A percentile compares a stretch with the other conserved stretches of the same genome.
Evolutionary conservation across 176 grass and related monocot species (phyloP).

Genomic region (Oryza punctata): DNA sequence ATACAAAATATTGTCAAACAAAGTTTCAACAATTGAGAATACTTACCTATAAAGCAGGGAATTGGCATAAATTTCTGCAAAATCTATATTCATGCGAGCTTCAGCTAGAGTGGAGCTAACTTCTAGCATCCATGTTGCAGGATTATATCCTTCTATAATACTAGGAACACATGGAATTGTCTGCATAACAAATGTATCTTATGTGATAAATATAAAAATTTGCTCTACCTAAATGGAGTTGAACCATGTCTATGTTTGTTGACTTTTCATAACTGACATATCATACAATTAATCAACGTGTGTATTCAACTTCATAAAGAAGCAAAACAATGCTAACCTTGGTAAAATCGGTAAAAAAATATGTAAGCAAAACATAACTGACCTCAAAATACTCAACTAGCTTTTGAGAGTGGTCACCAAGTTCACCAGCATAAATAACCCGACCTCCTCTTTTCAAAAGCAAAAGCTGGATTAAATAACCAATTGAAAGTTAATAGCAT

Average conservation of each 20-base stretch:
- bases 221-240: neutral
- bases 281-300: neutral
- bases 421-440: conserved; percentile 84
- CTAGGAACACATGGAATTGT: conserved; percentile 67
- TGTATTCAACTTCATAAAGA: no score
- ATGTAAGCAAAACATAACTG: neutral
- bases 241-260: neutral
- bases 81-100: conserved; percentile 60
- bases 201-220: neutral
- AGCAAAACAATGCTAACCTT: neutral
- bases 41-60: conserved; percentile 70
- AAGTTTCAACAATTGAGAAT: neutral
- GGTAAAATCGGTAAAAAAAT: neutral
- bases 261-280: neutral
- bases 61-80: conserved; percentile 78
- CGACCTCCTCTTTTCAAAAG: conserved; percentile 86
- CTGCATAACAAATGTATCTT: conserved; percentile 40
- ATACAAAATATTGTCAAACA: neutral
- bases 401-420: conserved; percentile 73
- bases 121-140: neutral
- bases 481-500: neutral
- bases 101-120: conserved; percentile 28
- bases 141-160: conserved; percentile 76
- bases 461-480: conserved; percentile 60
- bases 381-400: conserved; percentile 88